A percentile compares a stretch with the other conserved stretches of the same genome.
phyloP scores from a whole-genome alignment of 148 eudicot genomes.

The Rheum nobile region DNA sequence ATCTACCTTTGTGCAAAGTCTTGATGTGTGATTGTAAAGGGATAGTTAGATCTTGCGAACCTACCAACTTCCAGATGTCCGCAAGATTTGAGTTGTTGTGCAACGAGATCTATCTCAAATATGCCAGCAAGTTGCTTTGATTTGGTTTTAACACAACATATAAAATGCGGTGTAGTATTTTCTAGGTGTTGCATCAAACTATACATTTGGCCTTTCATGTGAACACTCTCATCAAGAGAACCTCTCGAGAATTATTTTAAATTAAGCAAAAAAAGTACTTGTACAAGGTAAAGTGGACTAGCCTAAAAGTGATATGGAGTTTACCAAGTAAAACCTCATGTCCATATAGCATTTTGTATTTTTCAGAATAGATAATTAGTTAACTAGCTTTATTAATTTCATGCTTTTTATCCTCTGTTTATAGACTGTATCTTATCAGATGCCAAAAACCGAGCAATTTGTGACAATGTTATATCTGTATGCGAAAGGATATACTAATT shows the following conservation, averaged over 20 bases:
- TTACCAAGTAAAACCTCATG: not conserved
- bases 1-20: slow-evolving; percentile 73
- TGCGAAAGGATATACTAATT: too few relatives aligned
- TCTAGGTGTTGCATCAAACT: slow-evolving; percentile 7
- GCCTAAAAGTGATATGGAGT: not conserved
- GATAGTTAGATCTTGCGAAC: slow-evolving; percentile 77
- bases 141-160: slow-evolving; percentile 3
- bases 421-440: too few relatives aligned
- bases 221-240: not conserved
- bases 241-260: not conserved
- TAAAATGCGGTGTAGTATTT: slow-evolving; percentile 3
- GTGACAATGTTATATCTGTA: too few relatives aligned
- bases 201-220: not conserved
- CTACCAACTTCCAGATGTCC: slow-evolving; percentile 82
- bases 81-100: slow-evolving; percentile 84
- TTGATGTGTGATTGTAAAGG: slow-evolving; percentile 72
- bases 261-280: not conserved
- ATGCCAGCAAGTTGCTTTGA: slow-evolving; percentile 51
- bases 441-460: too few relatives aligned
- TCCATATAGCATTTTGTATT: not conserved
- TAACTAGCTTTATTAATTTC: too few relatives aligned
- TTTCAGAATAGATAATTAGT: not conserved
- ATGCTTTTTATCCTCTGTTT: too few relatives aligned
- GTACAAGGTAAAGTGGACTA: too few relatives aligned
- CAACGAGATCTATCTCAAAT: slow-evolving; percentile 61